These are phyloP conservation scores for Anisodus tanguticus DNA, from an alignment of 257 asterid genomes.

Conservation along the genomic window DNA sequence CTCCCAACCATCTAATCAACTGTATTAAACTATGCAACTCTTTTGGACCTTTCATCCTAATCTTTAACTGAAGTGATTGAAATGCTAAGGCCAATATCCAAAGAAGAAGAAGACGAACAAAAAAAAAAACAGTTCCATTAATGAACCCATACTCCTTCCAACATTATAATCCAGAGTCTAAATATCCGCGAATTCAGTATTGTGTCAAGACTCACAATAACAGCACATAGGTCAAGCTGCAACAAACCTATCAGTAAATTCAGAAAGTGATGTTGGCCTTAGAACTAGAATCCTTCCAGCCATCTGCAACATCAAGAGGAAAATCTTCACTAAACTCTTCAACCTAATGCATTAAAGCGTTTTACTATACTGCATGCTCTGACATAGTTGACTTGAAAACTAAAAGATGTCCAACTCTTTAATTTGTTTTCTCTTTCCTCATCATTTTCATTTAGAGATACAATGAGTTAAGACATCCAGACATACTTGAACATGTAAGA, in stretches of 20 bases:
- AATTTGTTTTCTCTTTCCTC: background rate
- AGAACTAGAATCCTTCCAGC: slow-evolving; percentile 82
- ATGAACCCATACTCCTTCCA: background rate
- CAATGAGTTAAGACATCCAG: background rate
- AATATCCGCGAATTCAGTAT: slow-evolving; percentile 17
- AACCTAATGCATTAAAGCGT: background rate
- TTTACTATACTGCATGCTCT: background rate
- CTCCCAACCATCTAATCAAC: slow-evolving; percentile 4
- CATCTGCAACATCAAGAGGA: slow-evolving; percentile 58
- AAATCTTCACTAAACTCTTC: background rate
- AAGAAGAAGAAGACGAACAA: background rate
- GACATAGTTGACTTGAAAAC: slow-evolving; percentile 15
- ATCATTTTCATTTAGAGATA: background rate
- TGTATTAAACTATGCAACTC: background rate
- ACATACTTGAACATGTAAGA: slow-evolving; percentile 13
- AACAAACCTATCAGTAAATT: slow-evolving; percentile 71
- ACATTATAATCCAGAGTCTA: background rate
- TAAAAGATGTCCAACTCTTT: slow-evolving; percentile 16
- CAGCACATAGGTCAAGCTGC: slow-evolving; percentile 28
- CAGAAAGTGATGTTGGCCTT: slow-evolving; percentile 73
- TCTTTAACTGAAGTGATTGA: background rate
- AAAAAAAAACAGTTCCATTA: background rate
- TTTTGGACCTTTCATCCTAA: background rate
- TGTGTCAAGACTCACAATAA: slow-evolving; percentile 32
- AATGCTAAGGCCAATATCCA: background rate